Percentiles rank a stretch among this genome's conserved stretches.
These are phyloP conservation scores for Telfairia occidentalis DNA, from an alignment of 331 rosid genomes.

Conservation along the genomic window DNA sequence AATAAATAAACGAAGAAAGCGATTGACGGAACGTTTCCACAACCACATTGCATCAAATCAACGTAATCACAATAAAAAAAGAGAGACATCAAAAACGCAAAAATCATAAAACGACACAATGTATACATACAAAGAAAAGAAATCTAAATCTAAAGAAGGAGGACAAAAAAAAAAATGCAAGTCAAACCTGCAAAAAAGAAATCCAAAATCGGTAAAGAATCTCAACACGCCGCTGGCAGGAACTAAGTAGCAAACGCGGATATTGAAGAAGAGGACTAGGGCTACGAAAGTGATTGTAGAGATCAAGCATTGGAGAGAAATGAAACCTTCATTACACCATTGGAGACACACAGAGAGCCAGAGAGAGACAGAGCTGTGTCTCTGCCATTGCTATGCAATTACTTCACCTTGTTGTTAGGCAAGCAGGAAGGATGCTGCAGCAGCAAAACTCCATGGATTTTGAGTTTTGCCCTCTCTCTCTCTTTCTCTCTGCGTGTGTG, in stretches of 20 bases:
- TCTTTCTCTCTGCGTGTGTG: neutral
- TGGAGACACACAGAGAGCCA: neutral
- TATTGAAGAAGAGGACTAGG: neutral
- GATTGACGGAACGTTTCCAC: neutral
- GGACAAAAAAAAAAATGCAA: neutral
- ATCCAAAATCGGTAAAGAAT: neutral
- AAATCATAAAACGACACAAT: conserved; percentile 5
- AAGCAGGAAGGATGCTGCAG: conserved; percentile 9
- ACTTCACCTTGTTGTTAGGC: conserved; percentile 32
- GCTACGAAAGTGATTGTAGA: neutral
- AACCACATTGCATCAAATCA: neutral
- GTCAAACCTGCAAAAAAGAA: conserved; percentile 10
- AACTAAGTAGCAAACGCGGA: neutral
- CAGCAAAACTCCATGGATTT: conserved; percentile 29
- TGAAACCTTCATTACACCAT: conserved; percentile 10
- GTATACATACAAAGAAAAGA: neutral
- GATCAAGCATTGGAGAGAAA: conserved; percentile 7
- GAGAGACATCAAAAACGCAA: too few species aligned
- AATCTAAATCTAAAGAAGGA: too few species aligned
- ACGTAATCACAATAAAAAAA: too few species aligned
- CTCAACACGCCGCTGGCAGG: neutral
- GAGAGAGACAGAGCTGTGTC: conserved; percentile 8
- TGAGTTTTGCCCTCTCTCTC: neutral
- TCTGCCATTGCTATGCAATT: conserved; percentile 16
- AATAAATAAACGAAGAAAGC: neutral